Base-by-base conservation (phyloP, 31 red algal genomes). In the Odonthalia washingtoniensis region DNA sequence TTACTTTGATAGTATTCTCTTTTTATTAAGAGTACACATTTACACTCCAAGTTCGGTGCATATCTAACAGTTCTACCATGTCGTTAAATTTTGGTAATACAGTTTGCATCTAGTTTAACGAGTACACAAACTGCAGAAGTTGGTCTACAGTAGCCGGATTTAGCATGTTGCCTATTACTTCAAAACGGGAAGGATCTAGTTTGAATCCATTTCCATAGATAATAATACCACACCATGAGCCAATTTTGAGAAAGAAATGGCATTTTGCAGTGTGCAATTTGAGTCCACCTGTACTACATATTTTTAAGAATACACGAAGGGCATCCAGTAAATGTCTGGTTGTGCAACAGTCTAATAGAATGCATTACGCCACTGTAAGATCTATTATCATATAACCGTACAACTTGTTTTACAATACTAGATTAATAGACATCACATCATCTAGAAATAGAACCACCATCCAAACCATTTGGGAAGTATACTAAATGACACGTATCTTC, bases 111-210 rank as follows among this genome's bases (percentile, higher is more conserved):
- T 49, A 81, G 21, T 81, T 65, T 6, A 28, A 32, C 14, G 67
- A 64, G 44, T 67, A 85, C 33, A 85, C 37, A 9, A 85, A 46
- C 39, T 85, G 69, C 41, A 74, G 82, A 4, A 74, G 43, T 17
- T 85, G 30, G 68, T 45, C 65, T 3, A 14, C 82, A 49, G 42
- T 72, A 1, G 21, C 74, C 27, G 49, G 21, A 18, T 70, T 12
- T 9, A 26, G 27, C 67, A 70, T 70, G 9, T 70, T 12, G 6
- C 26, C 16, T 12, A 70, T 30, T 30, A 12, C 67, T 9, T 18
- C 27, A 30, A 70, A 12, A 36, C 67, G 67, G 9, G 16, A 18
- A 6, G 67, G 67, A 70, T 70, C 67, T 18, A 70, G 27, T 30
- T 12, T 18, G 9, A 70, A 9, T 18, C 67, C 67, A 70, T 70